Evolutionary conservation across 208 protist genomes (phyloP), one percentile per base, ranked within the genome.

Genomic region (Leishmania tarentolae): DNA sequence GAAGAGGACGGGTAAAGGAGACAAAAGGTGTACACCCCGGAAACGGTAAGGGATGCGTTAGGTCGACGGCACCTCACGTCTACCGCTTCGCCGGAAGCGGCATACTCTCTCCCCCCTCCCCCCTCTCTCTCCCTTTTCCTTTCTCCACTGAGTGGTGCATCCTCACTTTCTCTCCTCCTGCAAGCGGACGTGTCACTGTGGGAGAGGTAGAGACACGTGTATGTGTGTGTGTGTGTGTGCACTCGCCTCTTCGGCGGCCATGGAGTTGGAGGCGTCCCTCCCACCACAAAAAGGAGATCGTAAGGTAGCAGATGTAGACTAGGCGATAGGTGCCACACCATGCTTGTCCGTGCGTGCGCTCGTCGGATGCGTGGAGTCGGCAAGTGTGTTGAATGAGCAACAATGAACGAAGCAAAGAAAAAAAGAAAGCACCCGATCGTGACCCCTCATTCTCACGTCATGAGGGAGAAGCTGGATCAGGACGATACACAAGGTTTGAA

Each of bases 1-100:
- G 71, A 85, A 56, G 78, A 85, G 17, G 71, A 57, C 31, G 47
- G 31, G 31, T 75, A 59, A 37, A 44, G 9, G 46, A 59, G 3
- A 31, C n/a, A 31, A 13, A 44, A 35, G 8, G 42, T 35, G 44
- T 0, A 5, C 42, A 47, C 6, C 21, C 40, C 52, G 37, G 6
- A 11, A n/a, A 52, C 24, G 44, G 37, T 15, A 24, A 46, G 8
- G 17, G 68, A 7, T 8, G 0, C 5, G 6, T 35, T 3, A 50
- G 19, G 68, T 1, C 68, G 42, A 35, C 35, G 24, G 37, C 2
- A 42, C 21, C 7, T 24, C 19, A 15, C 28, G 8, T 15, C 68
- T 42, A 15, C 42, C 47, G 24, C 19, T 3, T 0, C 59, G 31
- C 13, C 0, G 59, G 59, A 66, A 11, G 19, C 59, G n/a, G 59